Evolutionary conservation across 2,329 filamentous ascomycete genomes (phyloP), one percentile per base, ranked within the genome.

Genomic region (Spiromastix sp.): DNA sequence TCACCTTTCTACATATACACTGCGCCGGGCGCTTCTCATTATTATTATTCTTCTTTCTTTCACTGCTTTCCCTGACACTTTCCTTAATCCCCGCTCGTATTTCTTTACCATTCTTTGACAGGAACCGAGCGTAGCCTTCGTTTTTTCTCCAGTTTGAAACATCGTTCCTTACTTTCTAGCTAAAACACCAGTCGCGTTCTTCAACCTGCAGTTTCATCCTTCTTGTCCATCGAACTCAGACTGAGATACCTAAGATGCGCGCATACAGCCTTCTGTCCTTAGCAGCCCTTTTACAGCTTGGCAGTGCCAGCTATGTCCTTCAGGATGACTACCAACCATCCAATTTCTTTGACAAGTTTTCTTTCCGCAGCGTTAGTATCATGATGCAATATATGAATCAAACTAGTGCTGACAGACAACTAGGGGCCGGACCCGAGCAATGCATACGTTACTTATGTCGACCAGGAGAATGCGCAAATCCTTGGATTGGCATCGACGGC

Each of bases 381-480:
- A 10, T 15, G 27, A 19, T 20, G 11, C 22, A 18, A 11, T 7
- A 15, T 12, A 9, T 20, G 37, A 24, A 30, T 38, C 21, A 13
- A 30, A 17, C 24, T 34, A 20, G 15, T 31, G 19, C 35, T 15
- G 6, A 13, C n/a, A 22, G 24, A 21, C 16, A 19, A n/a, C 31
- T 35, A 66, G 62, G 56, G 40, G 11, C 13, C 47, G 3, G 85
- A 91, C 49, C 84, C 84, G 0, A 91, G 84, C 2, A 48, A 77
- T 42, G 85, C 84, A 20, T 85, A 77, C 48, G 84, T 91, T 47
- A 60, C 73, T 41, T 91, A 86, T 49, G 69, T 77, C 36, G 63
- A 72, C 44, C 65, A 69, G 33, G 39, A 54, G n/a, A 71, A 68
- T 2, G 81, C 83, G 37, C 69, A 71, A 40, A 50, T 54, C n/a